Evolutionary conservation across 2,329 filamentous ascomycete genomes (phyloP).

Genomic region (Plectosphaerella cucumerina): DNA sequence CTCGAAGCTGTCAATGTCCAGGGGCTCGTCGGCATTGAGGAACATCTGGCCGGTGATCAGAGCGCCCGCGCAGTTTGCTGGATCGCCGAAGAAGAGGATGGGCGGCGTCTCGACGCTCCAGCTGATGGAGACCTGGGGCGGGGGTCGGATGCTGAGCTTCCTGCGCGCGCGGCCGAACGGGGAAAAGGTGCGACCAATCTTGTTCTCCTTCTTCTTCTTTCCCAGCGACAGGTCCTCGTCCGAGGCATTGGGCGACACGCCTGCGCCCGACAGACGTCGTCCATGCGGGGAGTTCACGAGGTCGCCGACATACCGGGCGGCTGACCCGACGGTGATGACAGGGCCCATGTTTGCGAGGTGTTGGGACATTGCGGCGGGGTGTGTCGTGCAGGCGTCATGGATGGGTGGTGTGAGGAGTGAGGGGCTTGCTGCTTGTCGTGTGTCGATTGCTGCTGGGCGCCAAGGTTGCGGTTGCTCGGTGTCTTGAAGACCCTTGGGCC

Average conservation of each 20-base stretch:
- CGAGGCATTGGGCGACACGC: background rate
- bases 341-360: background rate
- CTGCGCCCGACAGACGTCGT: background rate
- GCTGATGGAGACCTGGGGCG: background rate
- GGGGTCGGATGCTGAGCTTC: background rate
- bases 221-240: background rate
- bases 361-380: background rate
- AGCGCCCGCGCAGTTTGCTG: background rate
- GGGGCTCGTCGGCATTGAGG: constrained; percentile 41
- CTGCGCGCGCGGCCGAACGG: background rate
- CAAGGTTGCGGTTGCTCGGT: no score
- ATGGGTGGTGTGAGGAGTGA: background rate
- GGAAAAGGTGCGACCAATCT: background rate
- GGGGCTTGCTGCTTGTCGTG: background rate
- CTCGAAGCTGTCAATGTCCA: constrained; percentile 68
- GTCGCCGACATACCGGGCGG: background rate
- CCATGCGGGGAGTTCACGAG: background rate
- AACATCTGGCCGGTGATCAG: constrained; percentile 1
- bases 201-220: background rate
- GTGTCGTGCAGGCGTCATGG: background rate
- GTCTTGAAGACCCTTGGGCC: background rate
- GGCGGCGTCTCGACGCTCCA: constrained; percentile 1
- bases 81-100: background rate
- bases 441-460: background rate
- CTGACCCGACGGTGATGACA: background rate